Evolutionary conservation across 2,329 filamentous ascomycete species (phyloP).

Genomic region (Phaeoacremonium minimum): DNA sequence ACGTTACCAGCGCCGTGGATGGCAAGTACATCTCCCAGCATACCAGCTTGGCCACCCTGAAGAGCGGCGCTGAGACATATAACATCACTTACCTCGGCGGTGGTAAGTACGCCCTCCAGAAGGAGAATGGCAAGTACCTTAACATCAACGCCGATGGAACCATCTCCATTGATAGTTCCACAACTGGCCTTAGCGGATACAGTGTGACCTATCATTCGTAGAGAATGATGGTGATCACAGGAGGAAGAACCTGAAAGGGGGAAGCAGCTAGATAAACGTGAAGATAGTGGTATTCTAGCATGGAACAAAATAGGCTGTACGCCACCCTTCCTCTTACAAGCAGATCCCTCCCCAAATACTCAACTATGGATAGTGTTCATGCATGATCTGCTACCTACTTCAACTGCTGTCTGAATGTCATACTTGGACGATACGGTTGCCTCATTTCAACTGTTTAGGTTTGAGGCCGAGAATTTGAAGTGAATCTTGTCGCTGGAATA

Average conservation of each 20-base stretch:
- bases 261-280: too few relatives aligned
- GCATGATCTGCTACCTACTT: too few relatives aligned
- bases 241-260: neutral
- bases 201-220: conserved; percentile 17
- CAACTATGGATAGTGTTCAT: too few relatives aligned
- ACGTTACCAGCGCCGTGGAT: conserved; percentile 17
- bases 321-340: too few relatives aligned
- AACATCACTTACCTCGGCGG: conserved; percentile 16
- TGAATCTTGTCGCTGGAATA: too few relatives aligned
- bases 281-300: too few relatives aligned
- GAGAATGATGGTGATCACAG: neutral
- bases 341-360: too few relatives aligned
- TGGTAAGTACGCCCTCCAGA: conserved; percentile 16
- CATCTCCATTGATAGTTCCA: conserved; percentile 9
- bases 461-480: too few relatives aligned
- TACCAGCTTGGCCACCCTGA: conserved; percentile 8
- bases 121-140: conserved; percentile 17
- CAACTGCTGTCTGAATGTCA: too few relatives aligned
- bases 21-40: conserved; percentile 16
- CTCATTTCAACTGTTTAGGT: too few relatives aligned
- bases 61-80: conserved; percentile 16
- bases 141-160: conserved; percentile 12
- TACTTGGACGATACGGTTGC: too few relatives aligned
- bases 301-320: too few relatives aligned
- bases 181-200: conserved; percentile 14